phyloP scores from a whole-genome alignment of 768 basidiomycete genomes.

The Suillus occidentalis region DNA sequence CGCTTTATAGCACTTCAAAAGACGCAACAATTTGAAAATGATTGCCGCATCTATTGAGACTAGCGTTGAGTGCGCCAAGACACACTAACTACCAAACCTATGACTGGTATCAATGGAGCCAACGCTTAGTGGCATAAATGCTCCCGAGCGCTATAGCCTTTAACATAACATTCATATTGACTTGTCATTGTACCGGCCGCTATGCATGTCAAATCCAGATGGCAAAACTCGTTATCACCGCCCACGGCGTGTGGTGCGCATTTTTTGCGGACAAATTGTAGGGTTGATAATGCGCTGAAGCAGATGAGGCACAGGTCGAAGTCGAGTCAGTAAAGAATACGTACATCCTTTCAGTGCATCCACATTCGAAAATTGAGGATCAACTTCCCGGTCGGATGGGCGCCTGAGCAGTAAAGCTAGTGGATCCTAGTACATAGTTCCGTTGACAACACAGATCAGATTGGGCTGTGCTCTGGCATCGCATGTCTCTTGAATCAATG shows the following conservation, averaged over 20 bases:
- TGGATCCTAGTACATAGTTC: neutral
- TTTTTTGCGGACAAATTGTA: neutral
- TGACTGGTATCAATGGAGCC: neutral
- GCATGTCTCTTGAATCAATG: too few relatives aligned
- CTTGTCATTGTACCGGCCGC: neutral
- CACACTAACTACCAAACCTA: neutral
- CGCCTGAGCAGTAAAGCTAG: slow-evolving; percentile 9
- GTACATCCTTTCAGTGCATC: neutral
- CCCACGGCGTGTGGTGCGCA: neutral
- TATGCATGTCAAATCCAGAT: neutral
- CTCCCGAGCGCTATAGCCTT: neutral
- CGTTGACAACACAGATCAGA: neutral
- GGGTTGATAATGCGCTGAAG: neutral
- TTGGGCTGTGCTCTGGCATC: neutral
- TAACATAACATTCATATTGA: neutral
- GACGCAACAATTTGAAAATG: too few relatives aligned
- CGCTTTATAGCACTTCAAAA: neutral
- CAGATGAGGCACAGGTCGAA: neutral
- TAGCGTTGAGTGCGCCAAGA: neutral
- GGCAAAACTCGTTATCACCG: neutral
- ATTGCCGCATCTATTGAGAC: neutral
- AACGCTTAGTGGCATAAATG: neutral
- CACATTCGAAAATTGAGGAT: neutral
- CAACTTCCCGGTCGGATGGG: slow-evolving; percentile 15
- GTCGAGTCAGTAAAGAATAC: slow-evolving; percentile 11